phyloP scores from a whole-genome alignment of 345 rosid genomes.

The Cochlearia excelsa region DNA sequence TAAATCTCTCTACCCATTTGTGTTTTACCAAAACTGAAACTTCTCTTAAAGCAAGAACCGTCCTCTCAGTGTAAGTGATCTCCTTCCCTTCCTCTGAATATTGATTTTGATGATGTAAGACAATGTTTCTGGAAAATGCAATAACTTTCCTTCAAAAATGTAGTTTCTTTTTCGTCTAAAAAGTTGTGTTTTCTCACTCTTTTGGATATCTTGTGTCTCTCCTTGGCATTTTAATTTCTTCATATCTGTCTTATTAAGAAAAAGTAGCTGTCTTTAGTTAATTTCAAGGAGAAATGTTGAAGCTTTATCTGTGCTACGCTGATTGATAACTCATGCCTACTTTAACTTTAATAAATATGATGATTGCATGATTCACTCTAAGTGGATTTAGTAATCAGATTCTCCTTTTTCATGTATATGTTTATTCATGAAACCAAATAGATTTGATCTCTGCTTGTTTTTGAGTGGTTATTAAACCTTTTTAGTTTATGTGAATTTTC shows the following conservation, averaged over 20 bases:
- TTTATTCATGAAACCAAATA: slow-evolving; percentile 37
- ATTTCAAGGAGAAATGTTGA: slow-evolving; percentile 3
- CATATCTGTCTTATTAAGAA: slow-evolving; percentile 2
- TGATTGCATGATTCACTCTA: slow-evolving; percentile 12
- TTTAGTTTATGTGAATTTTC: background rate
- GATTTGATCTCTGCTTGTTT: slow-evolving; percentile 17
- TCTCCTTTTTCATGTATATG: slow-evolving; percentile 14
- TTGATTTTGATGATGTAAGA: background rate
- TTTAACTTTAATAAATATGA: slow-evolving; percentile 31
- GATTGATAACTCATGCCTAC: slow-evolving; percentile 32
- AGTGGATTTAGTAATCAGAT: slow-evolving; percentile 22
- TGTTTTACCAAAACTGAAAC: background rate
- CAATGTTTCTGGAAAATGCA: background rate
- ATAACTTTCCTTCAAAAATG: slow-evolving; percentile 22
- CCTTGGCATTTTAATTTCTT: background rate
- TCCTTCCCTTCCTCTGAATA: slow-evolving; percentile 4
- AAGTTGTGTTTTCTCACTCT: slow-evolving; percentile 13
- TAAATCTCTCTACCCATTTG: slow-evolving; percentile 16
- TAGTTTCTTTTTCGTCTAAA: slow-evolving; percentile 15
- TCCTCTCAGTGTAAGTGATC: slow-evolving; percentile 26
- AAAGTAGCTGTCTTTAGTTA: background rate
- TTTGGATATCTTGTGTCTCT: background rate
- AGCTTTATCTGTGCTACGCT: slow-evolving; percentile 20
- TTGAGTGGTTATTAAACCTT: slow-evolving; percentile 26
- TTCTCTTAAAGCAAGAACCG: slow-evolving; percentile 19